Evolutionary conservation across 441 rosid genomes (phyloP).

Genomic region (Populus hybrid): DNA sequence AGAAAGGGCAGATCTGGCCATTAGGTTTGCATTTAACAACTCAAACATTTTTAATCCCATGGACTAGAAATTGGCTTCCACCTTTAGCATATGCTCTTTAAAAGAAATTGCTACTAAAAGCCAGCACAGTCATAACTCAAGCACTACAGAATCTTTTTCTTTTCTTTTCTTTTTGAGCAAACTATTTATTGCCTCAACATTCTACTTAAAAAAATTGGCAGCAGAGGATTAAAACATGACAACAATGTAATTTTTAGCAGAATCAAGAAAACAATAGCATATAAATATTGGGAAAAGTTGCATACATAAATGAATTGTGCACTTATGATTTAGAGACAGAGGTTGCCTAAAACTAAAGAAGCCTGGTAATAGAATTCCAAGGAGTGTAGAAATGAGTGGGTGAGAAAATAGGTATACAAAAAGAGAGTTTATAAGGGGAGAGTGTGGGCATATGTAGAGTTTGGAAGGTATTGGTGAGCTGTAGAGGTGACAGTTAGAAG

Average conservation of each 20-base stretch:
- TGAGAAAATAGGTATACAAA: background rate
- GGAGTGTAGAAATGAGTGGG: background rate
- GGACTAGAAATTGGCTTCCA: no score
- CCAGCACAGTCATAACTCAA: no score
- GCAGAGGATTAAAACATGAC: background rate
- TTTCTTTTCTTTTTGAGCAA: no score
- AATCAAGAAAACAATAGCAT: background rate
- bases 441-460: background rate
- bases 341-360: background rate
- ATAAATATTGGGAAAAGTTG: background rate
- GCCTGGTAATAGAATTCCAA: background rate
- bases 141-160: no score
- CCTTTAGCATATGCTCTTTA: no score
- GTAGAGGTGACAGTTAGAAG: constrained; percentile 6
- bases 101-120: no score
- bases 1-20: no score
- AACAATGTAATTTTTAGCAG: background rate
- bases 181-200: no score
- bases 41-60: no score
- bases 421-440: background rate
- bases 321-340: background rate
- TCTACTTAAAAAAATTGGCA: background rate
- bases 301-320: background rate
- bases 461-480: background rate
- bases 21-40: no score